Percentiles rank a stretch among this genome's conserved stretches.
Evolutionary conservation across 441 rosid species (phyloP).

Genomic region (Geranium incanum): DNA sequence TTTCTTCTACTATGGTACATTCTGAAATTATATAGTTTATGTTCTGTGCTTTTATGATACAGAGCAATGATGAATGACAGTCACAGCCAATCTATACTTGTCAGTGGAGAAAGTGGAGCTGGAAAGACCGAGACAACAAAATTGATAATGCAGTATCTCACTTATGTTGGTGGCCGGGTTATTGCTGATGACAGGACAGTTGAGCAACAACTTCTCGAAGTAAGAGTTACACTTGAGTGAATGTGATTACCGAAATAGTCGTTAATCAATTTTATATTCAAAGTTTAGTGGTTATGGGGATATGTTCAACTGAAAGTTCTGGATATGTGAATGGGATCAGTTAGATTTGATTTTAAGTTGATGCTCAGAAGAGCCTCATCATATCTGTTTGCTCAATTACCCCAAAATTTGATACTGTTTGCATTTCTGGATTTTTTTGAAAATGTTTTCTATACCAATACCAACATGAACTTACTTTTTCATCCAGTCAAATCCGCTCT

Average conservation of each 20-base stretch:
- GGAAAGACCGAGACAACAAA: conserved; percentile 83
- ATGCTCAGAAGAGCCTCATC: neutral
- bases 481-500: conserved; percentile 96
- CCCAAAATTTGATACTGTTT: neutral
- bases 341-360: neutral
- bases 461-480: conserved; percentile 11
- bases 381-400: conserved; percentile 2
- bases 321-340: neutral
- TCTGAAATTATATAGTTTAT: neutral
- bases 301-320: neutral
- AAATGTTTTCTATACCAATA: conserved; percentile 6
- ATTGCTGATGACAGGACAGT: conserved; percentile 49
- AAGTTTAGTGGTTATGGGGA: conserved; percentile 1
- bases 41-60: conserved; percentile 20
- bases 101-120: conserved; percentile 80
- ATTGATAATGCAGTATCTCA: conserved; percentile 68
- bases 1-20: conserved; percentile 43
- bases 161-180: conserved; percentile 61
- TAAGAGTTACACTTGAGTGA: conserved; percentile 33
- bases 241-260: neutral
- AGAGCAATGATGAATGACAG: conserved; percentile 66
- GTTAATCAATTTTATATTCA: neutral
- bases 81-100: conserved; percentile 59
- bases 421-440: conserved; percentile 9
- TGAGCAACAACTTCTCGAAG: conserved; percentile 68